These are phyloP conservation scores for Crepidotus variabilis DNA, from an alignment of 768 basidiomycete genomes.

Conservation along the genomic window DNA sequence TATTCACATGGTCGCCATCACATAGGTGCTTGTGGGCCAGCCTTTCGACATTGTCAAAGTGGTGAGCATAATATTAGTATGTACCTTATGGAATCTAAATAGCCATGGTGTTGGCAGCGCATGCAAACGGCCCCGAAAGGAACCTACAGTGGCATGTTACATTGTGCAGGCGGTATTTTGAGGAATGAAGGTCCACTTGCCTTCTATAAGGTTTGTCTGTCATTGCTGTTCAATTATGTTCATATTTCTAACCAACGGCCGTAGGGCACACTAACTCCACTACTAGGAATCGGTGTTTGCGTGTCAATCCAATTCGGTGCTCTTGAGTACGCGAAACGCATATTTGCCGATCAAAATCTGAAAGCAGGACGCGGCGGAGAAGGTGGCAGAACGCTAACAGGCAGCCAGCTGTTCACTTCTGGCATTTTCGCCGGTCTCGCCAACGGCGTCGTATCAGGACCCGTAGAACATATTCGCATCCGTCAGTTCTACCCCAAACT, in stretches of 20 bases:
- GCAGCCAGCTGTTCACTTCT: conserved; percentile 65
- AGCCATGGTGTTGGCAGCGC: conserved; percentile 43
- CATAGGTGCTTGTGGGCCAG: conserved; percentile 82
- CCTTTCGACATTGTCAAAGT: conserved; percentile 98
- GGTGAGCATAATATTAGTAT: conserved; percentile 39
- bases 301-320: conserved; percentile 96
- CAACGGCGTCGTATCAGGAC: conserved; percentile 91
- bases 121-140: conserved; percentile 94
- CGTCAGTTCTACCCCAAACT: conserved; percentile 42
- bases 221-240: not conserved
- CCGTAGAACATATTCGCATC: conserved; percentile 97
- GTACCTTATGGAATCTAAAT: not conserved
- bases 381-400: conserved; percentile 56
- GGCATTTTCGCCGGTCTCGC: conserved; percentile 87
- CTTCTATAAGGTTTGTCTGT: conserved; percentile 79
- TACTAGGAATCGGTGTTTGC: conserved; percentile 90
- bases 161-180: conserved; percentile 87
- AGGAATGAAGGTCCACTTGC: conserved; percentile 90
- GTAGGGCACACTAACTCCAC: conserved; percentile 86
- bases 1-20: conserved; percentile 13
- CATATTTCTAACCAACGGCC: conserved; percentile 2
- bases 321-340: conserved; percentile 81
- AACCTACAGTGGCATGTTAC: conserved; percentile 83
- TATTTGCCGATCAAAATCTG: conserved; percentile 64
- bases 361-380: conserved; percentile 57